A percentile compares a stretch with the other conserved stretches of the same genome.
These are phyloP conservation scores for Termitomyces sp. DNA, from an alignment of 768 basidiomycete genomes.

Conservation along the genomic window DNA sequence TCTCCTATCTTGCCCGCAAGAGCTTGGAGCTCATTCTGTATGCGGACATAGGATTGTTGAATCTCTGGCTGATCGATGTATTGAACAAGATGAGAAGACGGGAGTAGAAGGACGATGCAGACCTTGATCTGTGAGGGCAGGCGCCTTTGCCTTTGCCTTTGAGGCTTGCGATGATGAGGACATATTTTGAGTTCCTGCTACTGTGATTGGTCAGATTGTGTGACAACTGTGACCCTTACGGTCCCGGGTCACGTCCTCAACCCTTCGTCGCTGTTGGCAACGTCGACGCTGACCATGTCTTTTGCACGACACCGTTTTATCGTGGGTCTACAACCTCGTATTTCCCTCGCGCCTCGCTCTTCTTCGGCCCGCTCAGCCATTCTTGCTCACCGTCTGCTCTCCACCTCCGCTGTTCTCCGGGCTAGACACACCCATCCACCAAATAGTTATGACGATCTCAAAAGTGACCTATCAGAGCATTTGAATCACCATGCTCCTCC, in stretches of 20 bases:
- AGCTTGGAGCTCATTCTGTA: slow-evolving; percentile 87
- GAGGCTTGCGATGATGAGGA: slow-evolving; percentile 44
- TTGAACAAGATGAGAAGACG: slow-evolving; percentile 22
- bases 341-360: slow-evolving; percentile 28
- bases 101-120: slow-evolving; percentile 17
- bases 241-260: slow-evolving; percentile 26
- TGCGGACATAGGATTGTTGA: slow-evolving; percentile 73
- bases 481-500: slow-evolving; percentile 18
- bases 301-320: slow-evolving; percentile 47
- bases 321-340: slow-evolving; percentile 47
- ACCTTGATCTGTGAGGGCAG: slow-evolving; percentile 71
- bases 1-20: slow-evolving; percentile 94
- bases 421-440: slow-evolving; percentile 30
- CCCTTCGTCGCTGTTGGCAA: slow-evolving; percentile 31
- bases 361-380: slow-evolving; percentile 28
- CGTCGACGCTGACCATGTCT: slow-evolving; percentile 45
- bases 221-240: slow-evolving; percentile 30
- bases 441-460: slow-evolving; percentile 26
- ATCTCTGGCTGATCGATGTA: slow-evolving; percentile 65
- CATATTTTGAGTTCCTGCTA: slow-evolving; percentile 28
- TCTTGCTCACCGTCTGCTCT: slow-evolving; percentile 47
- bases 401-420: slow-evolving; percentile 34
- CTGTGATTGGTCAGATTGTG: slow-evolving; percentile 42
- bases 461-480: slow-evolving; percentile 32
- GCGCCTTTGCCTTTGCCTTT: slow-evolving; percentile 56